These are phyloP conservation scores for Aspergillus quadrilineatus DNA, from an alignment of 2,329 filamentous ascomycete species.

Conservation along the genomic window DNA sequence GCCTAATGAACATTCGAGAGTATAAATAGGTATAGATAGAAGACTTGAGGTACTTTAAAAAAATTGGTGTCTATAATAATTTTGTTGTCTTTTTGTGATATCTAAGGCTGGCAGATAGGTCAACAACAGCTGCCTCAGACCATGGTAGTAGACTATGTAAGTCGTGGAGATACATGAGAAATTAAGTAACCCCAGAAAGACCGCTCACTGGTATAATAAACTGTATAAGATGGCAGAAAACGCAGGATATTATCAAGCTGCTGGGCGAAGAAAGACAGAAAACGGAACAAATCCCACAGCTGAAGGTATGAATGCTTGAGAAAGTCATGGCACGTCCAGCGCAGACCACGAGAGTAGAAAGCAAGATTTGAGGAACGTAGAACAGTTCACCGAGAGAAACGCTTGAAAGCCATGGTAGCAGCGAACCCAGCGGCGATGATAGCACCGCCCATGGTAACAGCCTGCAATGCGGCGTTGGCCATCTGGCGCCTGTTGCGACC, in stretches of 20 bases:
- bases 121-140: background rate
- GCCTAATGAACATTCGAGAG: background rate
- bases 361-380: background rate
- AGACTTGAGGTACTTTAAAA: too few relatives aligned
- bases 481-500: slow-evolving; percentile 56
- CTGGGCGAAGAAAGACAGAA: background rate
- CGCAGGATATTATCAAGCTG: slow-evolving; percentile 1
- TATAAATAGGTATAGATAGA: too few relatives aligned
- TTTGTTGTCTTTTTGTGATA: too few relatives aligned
- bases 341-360: slow-evolving; percentile 3
- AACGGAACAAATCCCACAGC: background rate
- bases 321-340: background rate
- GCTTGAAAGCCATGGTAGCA: slow-evolving; percentile 42
- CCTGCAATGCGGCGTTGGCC: slow-evolving; percentile 55
- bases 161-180: background rate
- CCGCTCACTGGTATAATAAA: slow-evolving; percentile 9
- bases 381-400: slow-evolving; percentile 31
- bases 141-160: background rate
- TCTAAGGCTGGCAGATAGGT: background rate
- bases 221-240: background rate
- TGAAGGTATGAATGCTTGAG: background rate
- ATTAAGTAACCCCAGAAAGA: background rate
- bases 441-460: slow-evolving; percentile 50
- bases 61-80: too few relatives aligned
- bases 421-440: slow-evolving; percentile 48